Evolutionary conservation across 2,329 filamentous ascomycete species (phyloP), one percentile per base, ranked within the genome.

Genomic region (Penicillium sp.): DNA sequence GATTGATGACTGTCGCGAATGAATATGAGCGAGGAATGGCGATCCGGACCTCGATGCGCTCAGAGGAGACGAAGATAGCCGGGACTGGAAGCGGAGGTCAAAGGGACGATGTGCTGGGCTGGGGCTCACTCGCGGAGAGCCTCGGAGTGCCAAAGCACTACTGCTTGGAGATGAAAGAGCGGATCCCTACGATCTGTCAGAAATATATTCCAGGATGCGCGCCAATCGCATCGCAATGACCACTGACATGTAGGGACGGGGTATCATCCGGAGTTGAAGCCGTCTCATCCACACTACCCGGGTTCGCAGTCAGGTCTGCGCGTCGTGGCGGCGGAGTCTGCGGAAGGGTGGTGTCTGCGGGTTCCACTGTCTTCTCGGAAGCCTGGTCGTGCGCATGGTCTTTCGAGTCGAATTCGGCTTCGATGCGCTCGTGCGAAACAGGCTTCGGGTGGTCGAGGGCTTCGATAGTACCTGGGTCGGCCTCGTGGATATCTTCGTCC

Each of bases 51-150:
- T 79, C 20, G 86, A 82, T 17, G 81, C 81, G 10, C 66, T 64
- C 2, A 74, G 64, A 7, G 76, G 74, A 4, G 77, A 79, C 10
- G 84, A 80, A 7, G 83, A 81, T 43, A 96, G 80, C 33, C 90
- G 83, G 11, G 91, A 91, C 62, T 94, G 89, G 67, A 98, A 98
- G 40, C 93, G 83, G 49, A 88, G 82, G 62, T 98, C 93, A 64
- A 98, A 98, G 4, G 93, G 91, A 58, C 91, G 82, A 56, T 96
- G 85, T 11, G 87, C 89, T 14, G 86, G 86, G 11, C 85, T 87
- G 10, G 87, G 83, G 53, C 84, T 88, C 50, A 85, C 67, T 45
- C 80, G 76, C 14, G 84, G 77, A 11, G 84, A 83, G 51, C 80
- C 81, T 43, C 83, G 74, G 23, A 84, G 83, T 3, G 83, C 81